Evolutionary conservation across 1,139 yeast genomes (phyloP), one percentile per base, ranked within the genome.

Genomic region (Kodamaea alishanica): DNA sequence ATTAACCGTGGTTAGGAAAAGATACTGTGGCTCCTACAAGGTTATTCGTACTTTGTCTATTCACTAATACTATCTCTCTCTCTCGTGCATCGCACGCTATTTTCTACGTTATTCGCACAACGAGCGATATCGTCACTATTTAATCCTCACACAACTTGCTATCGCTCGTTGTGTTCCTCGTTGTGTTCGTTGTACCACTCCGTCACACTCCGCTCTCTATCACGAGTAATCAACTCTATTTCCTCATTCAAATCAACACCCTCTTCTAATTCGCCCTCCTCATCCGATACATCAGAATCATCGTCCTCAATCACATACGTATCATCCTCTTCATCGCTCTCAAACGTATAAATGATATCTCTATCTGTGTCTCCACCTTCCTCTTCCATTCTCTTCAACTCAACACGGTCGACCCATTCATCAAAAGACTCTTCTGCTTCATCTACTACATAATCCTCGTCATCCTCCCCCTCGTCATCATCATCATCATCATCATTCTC

Each of bases 271-370:
- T 47, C 55, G 10, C 47, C 46, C 5, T 44, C 51, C n/a, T 33
- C 42, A 7, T 39, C 45, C 26, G 28, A 38, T 2, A 39, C 46
- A 15, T 37, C 43, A n/a, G 28, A 28, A 5, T 41, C 43, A 0
- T 35, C 41, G 12, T 29, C 39, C 8, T 41, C 56, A 23, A 59
- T 56, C 10, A 58, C 32, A 41, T 50, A 60, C 8, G 65, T 59
- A 38, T 55, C 60, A 39, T 58, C 61, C 23, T 57, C 62, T 23
- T 58, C 61, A 25, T 59, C 62, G 29, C 42, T 43, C 28, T 42
- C 42, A 34, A 41, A 44, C 15, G 38, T 43, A 34, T 41, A 41
- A n/a, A 37, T 41, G 2, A 38, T 34, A 28, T 41, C 44, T 39
- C 35, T 37, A 28, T 41, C 44, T 5, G 44, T 41, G 26, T 37